These are phyloP conservation scores for Hirschioporus abietinus DNA, from an alignment of 768 basidiomycete genomes.

Conservation along the genomic window DNA sequence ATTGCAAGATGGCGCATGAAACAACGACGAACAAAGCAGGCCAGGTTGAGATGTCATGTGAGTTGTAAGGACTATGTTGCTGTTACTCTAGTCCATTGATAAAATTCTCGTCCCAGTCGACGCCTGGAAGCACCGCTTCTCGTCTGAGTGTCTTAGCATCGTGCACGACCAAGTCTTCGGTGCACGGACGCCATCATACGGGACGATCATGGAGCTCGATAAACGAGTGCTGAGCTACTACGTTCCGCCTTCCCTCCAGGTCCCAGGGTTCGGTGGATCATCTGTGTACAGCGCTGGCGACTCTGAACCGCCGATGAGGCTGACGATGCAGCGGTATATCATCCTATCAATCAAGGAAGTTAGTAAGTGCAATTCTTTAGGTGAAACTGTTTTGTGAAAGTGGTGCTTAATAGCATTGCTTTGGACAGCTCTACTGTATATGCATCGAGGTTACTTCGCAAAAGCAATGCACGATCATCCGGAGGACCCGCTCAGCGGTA, in stretches of 20 bases:
- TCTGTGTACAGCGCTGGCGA: constrained; percentile 27
- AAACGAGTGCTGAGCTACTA: constrained; percentile 60
- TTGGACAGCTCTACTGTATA: constrained; percentile 55
- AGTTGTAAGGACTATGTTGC: constrained; percentile 20
- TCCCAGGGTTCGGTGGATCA: constrained; percentile 55
- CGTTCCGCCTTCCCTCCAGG: constrained; percentile 58
- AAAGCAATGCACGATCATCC: constrained; percentile 61
- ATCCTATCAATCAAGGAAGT: constrained; percentile 67
- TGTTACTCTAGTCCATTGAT: too few species aligned
- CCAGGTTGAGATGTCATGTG: constrained; percentile 60
- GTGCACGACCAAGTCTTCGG: constrained; percentile 69
- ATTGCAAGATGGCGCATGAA: constrained; percentile 47
- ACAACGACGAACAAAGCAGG: constrained; percentile 39
- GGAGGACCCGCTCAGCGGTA: constrained; percentile 62
- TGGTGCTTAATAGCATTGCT: constrained; percentile 4
- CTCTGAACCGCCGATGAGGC: constrained; percentile 45
- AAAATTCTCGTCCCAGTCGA: constrained; percentile 34
- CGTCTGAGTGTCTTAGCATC: constrained; percentile 53
- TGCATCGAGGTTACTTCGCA: constrained; percentile 73
- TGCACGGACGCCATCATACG: constrained; percentile 55
- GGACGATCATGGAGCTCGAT: constrained; percentile 57
- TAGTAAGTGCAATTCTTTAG: constrained; percentile 32
- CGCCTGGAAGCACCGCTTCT: constrained; percentile 67
- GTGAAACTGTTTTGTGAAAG: not conserved
- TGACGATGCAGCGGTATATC: constrained; percentile 65